Evolutionary conservation across 2,329 filamentous ascomycete genomes (phyloP).

Genomic region (Blastomyces silverae): DNA sequence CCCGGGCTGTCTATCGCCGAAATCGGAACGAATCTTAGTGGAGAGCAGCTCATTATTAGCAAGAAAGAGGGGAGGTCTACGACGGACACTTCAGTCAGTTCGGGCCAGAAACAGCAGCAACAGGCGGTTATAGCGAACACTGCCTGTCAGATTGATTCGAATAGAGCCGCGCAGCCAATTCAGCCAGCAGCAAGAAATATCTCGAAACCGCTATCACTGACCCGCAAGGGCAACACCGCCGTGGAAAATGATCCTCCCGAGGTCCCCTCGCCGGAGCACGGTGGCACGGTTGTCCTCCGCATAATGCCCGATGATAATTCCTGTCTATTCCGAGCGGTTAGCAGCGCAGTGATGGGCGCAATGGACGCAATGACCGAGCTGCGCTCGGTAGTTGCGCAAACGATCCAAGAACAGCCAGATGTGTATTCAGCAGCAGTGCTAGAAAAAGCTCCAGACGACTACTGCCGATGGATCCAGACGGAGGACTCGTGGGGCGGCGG

Average conservation of each 20-base stretch:
- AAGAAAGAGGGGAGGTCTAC: conserved; percentile 34
- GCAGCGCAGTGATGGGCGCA: conserved; percentile 64
- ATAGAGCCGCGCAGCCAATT: neutral
- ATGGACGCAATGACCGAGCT: conserved; percentile 65
- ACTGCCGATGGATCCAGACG: conserved; percentile 73
- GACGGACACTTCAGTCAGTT: conserved; percentile 17
- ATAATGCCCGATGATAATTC: conserved; percentile 97
- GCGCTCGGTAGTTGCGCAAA: conserved; percentile 68
- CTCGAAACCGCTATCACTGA: conserved; percentile 30
- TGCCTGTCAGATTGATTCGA: neutral
- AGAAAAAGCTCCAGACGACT: conserved; percentile 63
- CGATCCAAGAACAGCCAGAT: conserved; percentile 65
- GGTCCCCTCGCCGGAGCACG: conserved; percentile 50
- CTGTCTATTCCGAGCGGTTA: conserved; percentile 86
- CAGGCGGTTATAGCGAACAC: neutral
- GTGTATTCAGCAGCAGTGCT: conserved; percentile 71
- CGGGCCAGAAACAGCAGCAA: neutral
- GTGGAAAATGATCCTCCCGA: conserved; percentile 55
- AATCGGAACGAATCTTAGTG: conserved; percentile 57
- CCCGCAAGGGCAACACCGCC: conserved; percentile 24
- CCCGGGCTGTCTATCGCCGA: conserved; percentile 47
- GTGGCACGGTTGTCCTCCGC: conserved; percentile 61
- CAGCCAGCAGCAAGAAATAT: conserved; percentile 12
- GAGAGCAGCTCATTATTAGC: conserved; percentile 61
- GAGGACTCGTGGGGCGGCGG: conserved; percentile 83